Conservation (phyloP, 2,329 filamentous ascomycete species). For the Pezicula neosporulosa region DNA sequence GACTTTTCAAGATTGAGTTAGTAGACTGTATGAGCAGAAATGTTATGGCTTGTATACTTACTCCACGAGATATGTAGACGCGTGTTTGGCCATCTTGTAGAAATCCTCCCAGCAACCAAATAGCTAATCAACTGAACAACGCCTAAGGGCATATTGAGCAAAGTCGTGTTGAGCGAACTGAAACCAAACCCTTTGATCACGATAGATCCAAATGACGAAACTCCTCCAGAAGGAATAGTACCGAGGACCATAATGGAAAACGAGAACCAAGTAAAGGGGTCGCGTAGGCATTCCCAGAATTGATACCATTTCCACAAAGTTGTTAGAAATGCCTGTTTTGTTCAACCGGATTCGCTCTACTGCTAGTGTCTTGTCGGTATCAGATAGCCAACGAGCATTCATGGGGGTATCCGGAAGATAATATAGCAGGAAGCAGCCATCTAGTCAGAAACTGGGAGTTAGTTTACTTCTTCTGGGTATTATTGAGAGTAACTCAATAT, state of each 20-base stretch:
- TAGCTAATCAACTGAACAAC: slow-evolving; percentile 24
- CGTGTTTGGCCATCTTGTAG: no score
- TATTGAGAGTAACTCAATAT: no score
- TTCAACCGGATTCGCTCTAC: slow-evolving; percentile 28
- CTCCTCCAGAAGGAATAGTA: slow-evolving; percentile 35
- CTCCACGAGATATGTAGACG: no score
- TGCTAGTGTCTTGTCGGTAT: slow-evolving; percentile 32
- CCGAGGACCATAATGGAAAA: slow-evolving; percentile 25
- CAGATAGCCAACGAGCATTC: slow-evolving; percentile 30
- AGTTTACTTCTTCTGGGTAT: no score
- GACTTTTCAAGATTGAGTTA: no score
- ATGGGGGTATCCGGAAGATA: slow-evolving; percentile 37
- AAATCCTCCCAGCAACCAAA: slow-evolving; percentile 10
- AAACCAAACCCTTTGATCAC: slow-evolving; percentile 37
- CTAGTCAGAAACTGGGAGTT: no score
- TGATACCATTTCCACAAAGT: slow-evolving; percentile 36
- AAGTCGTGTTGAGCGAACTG: slow-evolving; percentile 31
- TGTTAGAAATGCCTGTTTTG: slow-evolving; percentile 36
- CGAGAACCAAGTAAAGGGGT: slow-evolving; percentile 38
- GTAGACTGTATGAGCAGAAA: no score
- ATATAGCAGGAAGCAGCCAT: slow-evolving; percentile 36
- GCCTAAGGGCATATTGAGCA: slow-evolving; percentile 32
- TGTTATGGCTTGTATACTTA: no score
- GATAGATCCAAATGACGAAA: slow-evolving; percentile 33
- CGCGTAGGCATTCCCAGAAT: slow-evolving; percentile 36